These are phyloP conservation scores for Oryza officinalis DNA, from an alignment of 176 grass and related monocot genomes.

Conservation along the genomic window DNA sequence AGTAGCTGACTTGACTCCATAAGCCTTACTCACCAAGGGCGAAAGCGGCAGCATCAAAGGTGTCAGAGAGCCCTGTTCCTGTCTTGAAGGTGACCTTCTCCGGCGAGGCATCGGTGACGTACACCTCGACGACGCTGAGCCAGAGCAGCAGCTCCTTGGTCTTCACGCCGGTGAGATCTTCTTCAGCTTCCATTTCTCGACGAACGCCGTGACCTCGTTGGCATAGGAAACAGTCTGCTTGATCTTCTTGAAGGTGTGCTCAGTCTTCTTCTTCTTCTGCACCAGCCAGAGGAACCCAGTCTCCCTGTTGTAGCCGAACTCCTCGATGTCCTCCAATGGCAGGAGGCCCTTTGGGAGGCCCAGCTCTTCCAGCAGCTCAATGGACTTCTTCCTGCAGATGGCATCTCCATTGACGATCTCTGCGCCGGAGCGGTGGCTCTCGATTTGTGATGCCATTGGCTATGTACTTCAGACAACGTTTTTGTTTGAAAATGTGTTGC, in stretches of 20 bases:
- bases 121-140: conserved; percentile 34
- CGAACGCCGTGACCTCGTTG: neutral
- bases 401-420: neutral
- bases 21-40: neutral
- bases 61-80: neutral
- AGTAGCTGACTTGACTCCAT: too few species aligned
- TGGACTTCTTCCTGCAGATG: conserved; percentile 14
- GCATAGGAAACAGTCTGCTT: conserved; percentile 33
- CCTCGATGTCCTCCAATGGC: conserved; percentile 32
- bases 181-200: neutral
- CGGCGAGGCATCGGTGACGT: neutral
- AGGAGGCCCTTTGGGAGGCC: conserved; percentile 38
- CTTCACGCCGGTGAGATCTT: conserved; percentile 39
- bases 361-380: conserved; percentile 23
- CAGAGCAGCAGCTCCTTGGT: conserved; percentile 44
- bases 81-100: conserved; percentile 38
- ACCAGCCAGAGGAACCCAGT: conserved; percentile 38
- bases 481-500: too few species aligned
- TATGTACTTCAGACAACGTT: too few species aligned
- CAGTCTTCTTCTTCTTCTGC: conserved; percentile 36
- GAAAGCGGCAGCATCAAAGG: neutral
- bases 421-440: neutral
- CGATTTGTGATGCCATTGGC: neutral
- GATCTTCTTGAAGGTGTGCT: conserved; percentile 47
- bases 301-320: conserved; percentile 25